These are phyloP conservation scores for Botrytis deweyae DNA, from an alignment of 2,329 filamentous ascomycete species.

Conservation along the genomic window DNA sequence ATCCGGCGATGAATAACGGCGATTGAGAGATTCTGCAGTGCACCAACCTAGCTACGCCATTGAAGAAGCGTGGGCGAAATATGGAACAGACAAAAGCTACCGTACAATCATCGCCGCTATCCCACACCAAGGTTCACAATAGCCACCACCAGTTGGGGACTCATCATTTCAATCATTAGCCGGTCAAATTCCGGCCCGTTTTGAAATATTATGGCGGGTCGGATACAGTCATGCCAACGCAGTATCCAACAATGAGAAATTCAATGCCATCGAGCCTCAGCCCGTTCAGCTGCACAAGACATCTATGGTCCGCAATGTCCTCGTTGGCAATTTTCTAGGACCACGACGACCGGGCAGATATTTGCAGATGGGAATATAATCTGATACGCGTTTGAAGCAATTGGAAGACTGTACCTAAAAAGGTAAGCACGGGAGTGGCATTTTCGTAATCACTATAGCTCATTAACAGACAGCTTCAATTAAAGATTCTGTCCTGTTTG, in stretches of 20 bases:
- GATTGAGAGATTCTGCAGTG: not conserved
- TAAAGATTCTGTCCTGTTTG: not conserved
- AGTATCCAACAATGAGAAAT: not conserved
- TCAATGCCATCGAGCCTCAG: not conserved
- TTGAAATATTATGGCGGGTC: not conserved
- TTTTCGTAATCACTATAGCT: not conserved
- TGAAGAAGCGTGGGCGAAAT: not conserved
- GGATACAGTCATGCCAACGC: constrained; percentile 11
- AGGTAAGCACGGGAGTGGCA: not conserved
- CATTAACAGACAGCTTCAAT: not conserved
- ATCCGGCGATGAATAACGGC: not conserved
- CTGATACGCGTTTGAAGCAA: not conserved
- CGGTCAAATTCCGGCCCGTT: not conserved
- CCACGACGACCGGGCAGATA: not conserved
- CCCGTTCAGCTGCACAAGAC: not conserved
- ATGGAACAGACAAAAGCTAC: not conserved
- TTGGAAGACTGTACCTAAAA: not conserved
- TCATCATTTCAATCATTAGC: not conserved
- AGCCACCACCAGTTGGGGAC: not conserved
- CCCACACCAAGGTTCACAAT: not conserved
- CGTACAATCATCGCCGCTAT: not conserved
- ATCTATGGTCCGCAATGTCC: not conserved
- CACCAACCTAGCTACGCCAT: not conserved
- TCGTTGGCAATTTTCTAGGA: not conserved
- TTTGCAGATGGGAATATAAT: not conserved